Percentiles rank a stretch among this genome's conserved stretches.
Conservation (phyloP, 140 eudicot genomes). For the Oenanthe javanica region DNA sequence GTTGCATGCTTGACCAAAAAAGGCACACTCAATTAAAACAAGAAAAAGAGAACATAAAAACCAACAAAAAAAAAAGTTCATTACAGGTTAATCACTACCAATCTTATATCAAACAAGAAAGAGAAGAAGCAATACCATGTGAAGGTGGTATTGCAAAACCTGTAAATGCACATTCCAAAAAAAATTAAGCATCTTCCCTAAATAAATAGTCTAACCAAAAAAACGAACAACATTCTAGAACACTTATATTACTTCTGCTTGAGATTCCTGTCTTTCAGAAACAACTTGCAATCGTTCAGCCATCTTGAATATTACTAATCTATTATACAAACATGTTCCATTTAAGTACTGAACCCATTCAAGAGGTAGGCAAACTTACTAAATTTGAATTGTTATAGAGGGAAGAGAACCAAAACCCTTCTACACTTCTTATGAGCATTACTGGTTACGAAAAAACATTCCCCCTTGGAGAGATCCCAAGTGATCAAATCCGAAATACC, state of each 20-base stretch:
- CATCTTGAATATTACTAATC: neutral
- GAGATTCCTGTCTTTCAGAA: neutral
- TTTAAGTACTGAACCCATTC: neutral
- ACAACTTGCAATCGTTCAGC: neutral
- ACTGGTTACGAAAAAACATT: too few species aligned
- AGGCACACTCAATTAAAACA: neutral
- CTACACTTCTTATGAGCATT: neutral
- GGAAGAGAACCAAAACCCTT: neutral
- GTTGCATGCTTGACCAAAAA: neutral
- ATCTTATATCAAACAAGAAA: neutral
- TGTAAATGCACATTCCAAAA: slow-evolving; percentile 21
- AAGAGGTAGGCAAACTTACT: neutral
- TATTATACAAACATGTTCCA: neutral
- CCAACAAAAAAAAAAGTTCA: neutral
- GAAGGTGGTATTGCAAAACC: slow-evolving; percentile 93
- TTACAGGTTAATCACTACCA: neutral
- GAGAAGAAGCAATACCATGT: slow-evolving; percentile 54
- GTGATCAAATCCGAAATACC: too few species aligned
- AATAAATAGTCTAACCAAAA: neutral
- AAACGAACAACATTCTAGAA: neutral
- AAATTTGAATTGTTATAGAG: neutral
- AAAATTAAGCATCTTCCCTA: neutral
- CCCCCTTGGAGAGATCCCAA: too few species aligned
- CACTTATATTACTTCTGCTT: neutral
- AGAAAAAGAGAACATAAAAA: neutral